phyloP scores from a whole-genome alignment of 2,329 filamentous ascomycete genomes.

The Ophiostoma sp. region DNA sequence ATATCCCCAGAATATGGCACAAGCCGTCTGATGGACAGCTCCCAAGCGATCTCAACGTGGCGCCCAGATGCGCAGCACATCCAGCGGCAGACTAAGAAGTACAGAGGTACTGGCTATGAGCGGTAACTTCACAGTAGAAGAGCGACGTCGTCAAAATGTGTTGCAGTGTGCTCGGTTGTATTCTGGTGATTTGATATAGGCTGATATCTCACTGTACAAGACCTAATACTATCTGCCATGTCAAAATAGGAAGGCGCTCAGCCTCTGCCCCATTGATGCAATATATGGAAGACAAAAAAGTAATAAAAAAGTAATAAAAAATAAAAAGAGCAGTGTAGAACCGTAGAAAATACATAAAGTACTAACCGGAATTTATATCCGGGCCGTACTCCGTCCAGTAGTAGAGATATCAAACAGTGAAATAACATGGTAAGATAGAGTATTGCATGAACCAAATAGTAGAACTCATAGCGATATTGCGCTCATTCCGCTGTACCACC shows the following conservation, averaged over 20 bases:
- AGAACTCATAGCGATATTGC: constrained; percentile 10
- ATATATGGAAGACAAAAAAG: not conserved
- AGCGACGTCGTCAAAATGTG: too few species aligned
- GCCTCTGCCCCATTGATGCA: not conserved
- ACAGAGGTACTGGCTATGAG: too few species aligned
- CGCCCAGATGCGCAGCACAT: not conserved
- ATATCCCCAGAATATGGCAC: constrained; percentile 1
- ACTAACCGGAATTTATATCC: not conserved
- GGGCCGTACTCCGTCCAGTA: not conserved
- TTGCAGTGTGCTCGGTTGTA: not conserved
- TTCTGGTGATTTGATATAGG: not conserved
- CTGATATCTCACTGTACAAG: not conserved
- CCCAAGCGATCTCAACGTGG: not conserved
- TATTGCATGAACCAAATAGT: not conserved
- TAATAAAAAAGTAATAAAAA: not conserved
- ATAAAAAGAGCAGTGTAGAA: not conserved
- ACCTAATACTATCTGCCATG: not conserved
- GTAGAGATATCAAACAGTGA: not conserved
- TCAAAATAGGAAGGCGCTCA: not conserved
- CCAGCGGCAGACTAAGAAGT: too few species aligned
- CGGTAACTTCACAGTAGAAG: not conserved
- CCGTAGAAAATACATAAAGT: not conserved
- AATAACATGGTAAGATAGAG: not conserved
- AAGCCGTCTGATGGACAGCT: not conserved
- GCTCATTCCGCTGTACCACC: not conserved